Conservation (phyloP, 2,329 filamentous ascomycete species). For the Rachicladosporium sp. region DNA sequence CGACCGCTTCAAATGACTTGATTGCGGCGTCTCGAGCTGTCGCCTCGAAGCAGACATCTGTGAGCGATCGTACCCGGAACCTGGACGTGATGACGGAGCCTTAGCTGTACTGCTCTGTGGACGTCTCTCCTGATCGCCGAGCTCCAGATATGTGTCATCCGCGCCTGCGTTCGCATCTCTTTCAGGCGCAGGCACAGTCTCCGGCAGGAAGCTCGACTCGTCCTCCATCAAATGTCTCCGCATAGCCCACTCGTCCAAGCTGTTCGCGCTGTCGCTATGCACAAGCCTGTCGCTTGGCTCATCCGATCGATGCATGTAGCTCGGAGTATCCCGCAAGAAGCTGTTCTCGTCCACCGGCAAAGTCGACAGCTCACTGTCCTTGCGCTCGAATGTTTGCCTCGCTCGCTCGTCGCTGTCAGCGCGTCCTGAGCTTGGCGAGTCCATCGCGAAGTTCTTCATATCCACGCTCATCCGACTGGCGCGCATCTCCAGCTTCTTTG, state of each 20-base stretch:
- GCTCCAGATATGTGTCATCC: slow-evolving; percentile 34
- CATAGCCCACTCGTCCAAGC: slow-evolving; percentile 47
- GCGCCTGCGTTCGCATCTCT: slow-evolving; percentile 21
- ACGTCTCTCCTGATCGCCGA: slow-evolving; percentile 12
- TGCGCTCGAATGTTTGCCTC: not conserved
- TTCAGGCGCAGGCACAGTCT: slow-evolving; percentile 28
- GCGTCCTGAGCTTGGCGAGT: not conserved
- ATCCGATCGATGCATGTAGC: slow-evolving; percentile 6
- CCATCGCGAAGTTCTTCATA: slow-evolving; percentile 3
- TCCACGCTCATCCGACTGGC: slow-evolving; percentile 8
- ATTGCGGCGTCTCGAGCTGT: too few relatives aligned
- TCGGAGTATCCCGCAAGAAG: slow-evolving; percentile 20
- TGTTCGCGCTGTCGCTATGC: slow-evolving; percentile 27
- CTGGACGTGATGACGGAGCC: too few relatives aligned
- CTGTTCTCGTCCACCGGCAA: slow-evolving; percentile 29
- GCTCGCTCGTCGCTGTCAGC: slow-evolving; percentile 3
- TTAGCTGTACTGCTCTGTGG: not conserved
- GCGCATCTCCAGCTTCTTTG: slow-evolving; percentile 10
- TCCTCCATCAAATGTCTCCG: slow-evolving; percentile 47
- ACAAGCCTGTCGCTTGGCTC: slow-evolving; percentile 19
- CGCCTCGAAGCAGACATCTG: too few relatives aligned
- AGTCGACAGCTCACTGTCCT: slow-evolving; percentile 24
- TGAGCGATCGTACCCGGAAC: too few relatives aligned
- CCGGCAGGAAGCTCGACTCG: slow-evolving; percentile 51
- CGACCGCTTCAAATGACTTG: too few relatives aligned